Base-by-base conservation (phyloP, 2,329 filamentous ascomycete species). In the Penicillium sclerotiorum region DNA sequence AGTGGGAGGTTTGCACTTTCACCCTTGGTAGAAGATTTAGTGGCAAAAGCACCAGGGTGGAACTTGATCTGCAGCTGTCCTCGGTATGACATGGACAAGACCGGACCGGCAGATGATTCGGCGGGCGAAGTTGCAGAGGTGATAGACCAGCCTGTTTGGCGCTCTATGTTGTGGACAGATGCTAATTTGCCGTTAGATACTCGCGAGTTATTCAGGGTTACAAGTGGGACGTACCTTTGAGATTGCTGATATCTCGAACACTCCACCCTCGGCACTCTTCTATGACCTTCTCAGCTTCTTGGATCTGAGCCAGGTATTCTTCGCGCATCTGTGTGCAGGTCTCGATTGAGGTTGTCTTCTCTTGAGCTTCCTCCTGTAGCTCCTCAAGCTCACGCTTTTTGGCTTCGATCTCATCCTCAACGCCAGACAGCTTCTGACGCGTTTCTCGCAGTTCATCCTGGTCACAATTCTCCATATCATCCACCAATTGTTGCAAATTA, bases 221-320 rank as follows among this genome's bases (percentile, higher is more conserved):
- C 6, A 28, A 33, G n/a, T 12, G 7, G 15, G 15, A 15, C 76
- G 66, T 79, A 89, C 88, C 82, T 80, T 92, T 91, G n/a, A 95
- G 77, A 32, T 77, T 76, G 56, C 81, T 81, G 56, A 97, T 89
- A 71, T 97, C 94, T 22, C 81, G 85, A 45, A 86, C 83, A 49
- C 87, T 93, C 87, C 92, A 96, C 32, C 93, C 92, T 45, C 92
- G 85, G 67, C 88, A 95, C 63, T 95, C 89, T 67, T 96, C 91
- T 54, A 89, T 83, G 21, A 95, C 79, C 56, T 85, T 86, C 68
- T 96, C 91, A 0, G 92, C 89, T 62, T 90, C 86, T 50, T 84
- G 81, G 50, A 95, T 96, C 40, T 94, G 88, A 22, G 83, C 80
- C 23, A 87, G 64, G 58, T 82, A 90, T 59, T 85, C 80, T 46